Conservation (phyloP, 345 rosid species). For the Syzygium oleosum region DNA sequence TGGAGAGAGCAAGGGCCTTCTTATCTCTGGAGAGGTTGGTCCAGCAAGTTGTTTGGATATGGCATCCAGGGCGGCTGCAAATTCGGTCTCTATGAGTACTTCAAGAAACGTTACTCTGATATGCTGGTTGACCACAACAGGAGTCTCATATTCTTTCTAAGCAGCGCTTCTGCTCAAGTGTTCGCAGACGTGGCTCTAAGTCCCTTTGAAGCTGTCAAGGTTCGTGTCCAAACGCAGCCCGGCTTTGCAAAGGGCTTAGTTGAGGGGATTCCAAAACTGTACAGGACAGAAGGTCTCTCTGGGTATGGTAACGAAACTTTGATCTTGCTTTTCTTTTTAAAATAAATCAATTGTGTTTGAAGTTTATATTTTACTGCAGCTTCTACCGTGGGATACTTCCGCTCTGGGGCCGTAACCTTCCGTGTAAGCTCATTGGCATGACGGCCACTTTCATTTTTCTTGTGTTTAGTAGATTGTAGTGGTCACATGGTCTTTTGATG, state of each 20-base stretch:
- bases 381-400: conserved; percentile 31
- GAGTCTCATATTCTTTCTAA: conserved; percentile 42
- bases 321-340: neutral
- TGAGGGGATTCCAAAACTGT: conserved; percentile 53
- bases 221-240: conserved; percentile 58
- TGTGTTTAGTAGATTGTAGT: neutral
- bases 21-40: conserved; percentile 70
- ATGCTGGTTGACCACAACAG: conserved; percentile 23
- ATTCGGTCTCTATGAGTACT: conserved; percentile 64
- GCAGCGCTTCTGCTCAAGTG: conserved; percentile 67
- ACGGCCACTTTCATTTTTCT: neutral
- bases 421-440: conserved; percentile 14
- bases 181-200: conserved; percentile 62
- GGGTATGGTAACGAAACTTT: conserved; percentile 30
- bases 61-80: conserved; percentile 69
- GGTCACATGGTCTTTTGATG: neutral
- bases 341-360: neutral
- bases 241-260: conserved; percentile 47
- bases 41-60: conserved; percentile 53
- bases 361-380: conserved; percentile 4
- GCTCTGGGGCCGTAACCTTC: conserved; percentile 41
- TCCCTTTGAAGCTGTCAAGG: conserved; percentile 65
- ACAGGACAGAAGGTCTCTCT: conserved; percentile 41
- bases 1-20: conserved; percentile 67
- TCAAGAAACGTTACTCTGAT: conserved; percentile 47